Percentiles rank a stretch among this genome's conserved stretches.
Conservation (phyloP, 2,329 filamentous ascomycete genomes). For the Sclerotinia subarctica region DNA sequence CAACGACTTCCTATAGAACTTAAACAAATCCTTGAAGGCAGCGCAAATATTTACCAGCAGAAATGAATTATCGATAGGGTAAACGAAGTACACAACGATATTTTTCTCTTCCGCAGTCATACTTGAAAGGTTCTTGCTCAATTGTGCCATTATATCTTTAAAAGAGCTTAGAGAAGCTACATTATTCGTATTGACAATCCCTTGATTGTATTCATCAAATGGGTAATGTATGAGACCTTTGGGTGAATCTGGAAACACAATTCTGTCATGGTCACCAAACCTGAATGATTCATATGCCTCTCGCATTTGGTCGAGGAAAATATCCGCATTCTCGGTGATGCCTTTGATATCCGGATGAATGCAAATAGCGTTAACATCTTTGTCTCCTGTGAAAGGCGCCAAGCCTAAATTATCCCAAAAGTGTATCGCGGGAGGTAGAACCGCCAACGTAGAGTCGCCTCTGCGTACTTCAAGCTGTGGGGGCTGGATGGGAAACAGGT, state of each 20-base stretch:
- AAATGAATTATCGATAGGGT: slow-evolving; percentile 59
- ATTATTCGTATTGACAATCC: slow-evolving; percentile 22
- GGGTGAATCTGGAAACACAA: slow-evolving; percentile 41
- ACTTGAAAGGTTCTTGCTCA: slow-evolving; percentile 37
- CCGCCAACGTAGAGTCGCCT: slow-evolving; percentile 65
- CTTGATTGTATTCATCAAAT: slow-evolving; percentile 41
- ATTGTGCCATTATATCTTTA: slow-evolving; percentile 33
- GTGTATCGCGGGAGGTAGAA: slow-evolving; percentile 68
- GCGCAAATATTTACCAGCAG: slow-evolving; percentile 68
- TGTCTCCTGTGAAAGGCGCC: slow-evolving; percentile 65
- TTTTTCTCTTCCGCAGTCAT: slow-evolving; percentile 47
- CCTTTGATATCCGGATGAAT: slow-evolving; percentile 66
- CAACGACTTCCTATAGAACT: slow-evolving; percentile 55
- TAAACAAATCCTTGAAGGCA: slow-evolving; percentile 70
- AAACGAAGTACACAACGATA: slow-evolving; percentile 74
- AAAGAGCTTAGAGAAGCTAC: slow-evolving; percentile 30
- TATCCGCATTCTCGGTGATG: slow-evolving; percentile 56
- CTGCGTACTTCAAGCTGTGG: slow-evolving; percentile 72
- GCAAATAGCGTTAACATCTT: slow-evolving; percentile 69
- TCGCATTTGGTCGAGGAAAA: slow-evolving; percentile 65
- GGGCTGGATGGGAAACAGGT: slow-evolving; percentile 60
- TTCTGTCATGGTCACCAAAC: slow-evolving; percentile 60
- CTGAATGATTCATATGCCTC: slow-evolving; percentile 72
- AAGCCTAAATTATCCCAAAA: slow-evolving; percentile 84
- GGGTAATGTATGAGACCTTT: slow-evolving; percentile 35